These are phyloP conservation scores for Eucalyptus globulus DNA, from an alignment of 345 rosid species.

Conservation along the genomic window DNA sequence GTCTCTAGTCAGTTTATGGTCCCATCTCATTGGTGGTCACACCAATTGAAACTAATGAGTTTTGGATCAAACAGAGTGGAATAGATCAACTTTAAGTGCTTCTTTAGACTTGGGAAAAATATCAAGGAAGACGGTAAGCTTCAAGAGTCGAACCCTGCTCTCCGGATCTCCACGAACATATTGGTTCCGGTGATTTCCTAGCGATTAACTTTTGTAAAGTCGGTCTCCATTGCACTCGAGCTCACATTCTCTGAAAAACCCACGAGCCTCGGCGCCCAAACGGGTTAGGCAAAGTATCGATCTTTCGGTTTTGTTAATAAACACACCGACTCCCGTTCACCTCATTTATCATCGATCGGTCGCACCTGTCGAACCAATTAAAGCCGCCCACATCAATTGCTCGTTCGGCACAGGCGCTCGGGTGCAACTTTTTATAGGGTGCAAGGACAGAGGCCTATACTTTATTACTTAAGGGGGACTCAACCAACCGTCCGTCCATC, in stretches of 20 bases:
- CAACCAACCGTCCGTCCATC: too few relatives aligned
- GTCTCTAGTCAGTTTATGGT: background rate
- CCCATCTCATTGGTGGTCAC: accelerated
- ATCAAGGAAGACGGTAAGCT: background rate
- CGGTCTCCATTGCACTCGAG: too few relatives aligned
- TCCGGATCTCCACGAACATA: accelerated
- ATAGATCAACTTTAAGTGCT: background rate
- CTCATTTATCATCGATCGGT: background rate
- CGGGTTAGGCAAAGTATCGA: background rate
- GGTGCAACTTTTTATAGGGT: background rate
- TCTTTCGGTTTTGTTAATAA: background rate
- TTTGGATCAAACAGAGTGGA: accelerated
- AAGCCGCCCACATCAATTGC: background rate
- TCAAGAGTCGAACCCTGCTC: background rate
- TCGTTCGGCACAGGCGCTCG: background rate
- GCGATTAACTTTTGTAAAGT: background rate
- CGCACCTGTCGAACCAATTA: background rate
- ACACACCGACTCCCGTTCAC: background rate
- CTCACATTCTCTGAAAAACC: background rate
- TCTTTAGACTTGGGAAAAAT: background rate
- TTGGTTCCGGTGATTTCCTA: background rate
- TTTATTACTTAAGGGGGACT: background rate
- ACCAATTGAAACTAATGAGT: accelerated
- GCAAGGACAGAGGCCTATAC: background rate
- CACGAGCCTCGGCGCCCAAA: background rate